Evolutionary conservation across 2,329 filamentous ascomycete genomes (phyloP).

Genomic region (Cercospora zeina): DNA sequence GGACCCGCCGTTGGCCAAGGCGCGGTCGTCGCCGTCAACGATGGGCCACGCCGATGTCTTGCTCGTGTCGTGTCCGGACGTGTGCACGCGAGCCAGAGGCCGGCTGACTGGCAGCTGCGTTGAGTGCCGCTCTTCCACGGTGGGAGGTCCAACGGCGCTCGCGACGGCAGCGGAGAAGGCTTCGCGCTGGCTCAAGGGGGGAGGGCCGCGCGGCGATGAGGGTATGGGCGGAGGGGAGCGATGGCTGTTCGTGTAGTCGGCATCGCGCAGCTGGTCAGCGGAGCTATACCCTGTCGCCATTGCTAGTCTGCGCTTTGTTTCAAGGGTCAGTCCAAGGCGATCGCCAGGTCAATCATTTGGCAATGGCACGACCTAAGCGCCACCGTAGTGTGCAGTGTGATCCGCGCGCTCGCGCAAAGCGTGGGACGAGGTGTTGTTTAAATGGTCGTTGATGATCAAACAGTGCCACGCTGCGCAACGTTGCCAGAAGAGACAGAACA

Average conservation of each 20-base stretch:
- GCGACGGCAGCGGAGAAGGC: constrained; percentile 17
- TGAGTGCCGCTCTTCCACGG: not conserved
- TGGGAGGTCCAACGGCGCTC: constrained; percentile 1
- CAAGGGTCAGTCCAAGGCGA: constrained; percentile 15
- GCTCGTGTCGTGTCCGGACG: not conserved
- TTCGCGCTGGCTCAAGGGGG: constrained; percentile 5
- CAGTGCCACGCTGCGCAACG: not conserved
- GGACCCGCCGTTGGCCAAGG: not conserved
- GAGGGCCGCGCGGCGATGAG: constrained; percentile 1
- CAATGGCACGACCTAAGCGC: constrained; percentile 12
- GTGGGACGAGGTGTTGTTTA: constrained; percentile 3
- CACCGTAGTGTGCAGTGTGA: constrained; percentile 4
- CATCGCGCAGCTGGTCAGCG: constrained; percentile 27
- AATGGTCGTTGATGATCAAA: not conserved
- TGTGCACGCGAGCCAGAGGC: constrained; percentile 5
- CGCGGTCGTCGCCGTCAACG: not conserved
- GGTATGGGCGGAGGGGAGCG: constrained; percentile 29
- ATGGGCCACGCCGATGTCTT: constrained; percentile 11
- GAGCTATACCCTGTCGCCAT: constrained; percentile 32
- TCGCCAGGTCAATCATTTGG: constrained; percentile 8
- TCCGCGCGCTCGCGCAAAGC: constrained; percentile 12
- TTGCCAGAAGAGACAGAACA: not conserved
- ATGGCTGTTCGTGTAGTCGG: constrained; percentile 32
- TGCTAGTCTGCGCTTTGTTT: constrained; percentile 13
- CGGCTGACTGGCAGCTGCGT: constrained; percentile 9